These are phyloP conservation scores for Candida sanyiensis DNA, from an alignment of 805 yeast species.

Conservation along the genomic window DNA sequence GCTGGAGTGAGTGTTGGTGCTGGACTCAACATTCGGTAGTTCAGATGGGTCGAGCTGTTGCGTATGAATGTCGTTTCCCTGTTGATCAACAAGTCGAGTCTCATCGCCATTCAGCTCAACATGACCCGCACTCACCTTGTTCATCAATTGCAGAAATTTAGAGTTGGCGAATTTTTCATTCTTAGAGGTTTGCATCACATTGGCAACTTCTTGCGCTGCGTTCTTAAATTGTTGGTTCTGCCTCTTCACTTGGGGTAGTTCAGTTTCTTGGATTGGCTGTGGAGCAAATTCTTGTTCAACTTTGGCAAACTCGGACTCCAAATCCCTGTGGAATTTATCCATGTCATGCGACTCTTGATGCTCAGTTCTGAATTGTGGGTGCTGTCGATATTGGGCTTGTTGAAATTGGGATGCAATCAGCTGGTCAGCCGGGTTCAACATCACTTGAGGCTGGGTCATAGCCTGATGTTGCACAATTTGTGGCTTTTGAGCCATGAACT, in stretches of 20 bases:
- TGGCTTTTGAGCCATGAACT: conserved; percentile 11
- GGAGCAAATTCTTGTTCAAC: conserved; percentile 9
- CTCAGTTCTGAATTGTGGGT: conserved; percentile 16
- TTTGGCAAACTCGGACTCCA: conserved; percentile 16
- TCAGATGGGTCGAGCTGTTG: conserved; percentile 8
- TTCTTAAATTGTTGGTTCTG: conserved; percentile 19
- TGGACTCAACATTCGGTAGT: conserved; percentile 8
- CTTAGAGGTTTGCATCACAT: conserved; percentile 19
- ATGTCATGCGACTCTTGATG: conserved; percentile 20
- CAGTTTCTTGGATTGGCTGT: conserved; percentile 1
- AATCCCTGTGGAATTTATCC: conserved; percentile 11
- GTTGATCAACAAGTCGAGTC: conserved; percentile 20
- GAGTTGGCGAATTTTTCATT: conserved; percentile 24
- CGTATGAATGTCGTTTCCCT: conserved; percentile 24
- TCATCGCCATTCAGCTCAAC: conserved; percentile 22
- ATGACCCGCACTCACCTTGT: conserved; percentile 20
- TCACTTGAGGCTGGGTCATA: conserved; percentile 5
- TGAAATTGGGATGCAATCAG: conserved; percentile 10
- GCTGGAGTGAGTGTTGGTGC: conserved; percentile 10
- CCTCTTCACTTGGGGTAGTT: conserved; percentile 1
- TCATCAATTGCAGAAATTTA: conserved; percentile 24
- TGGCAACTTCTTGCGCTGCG: conserved; percentile 24
- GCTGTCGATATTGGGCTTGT: conserved; percentile 9
- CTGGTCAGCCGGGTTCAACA: conserved; percentile 7
- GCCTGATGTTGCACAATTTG: conserved; percentile 5